Evolutionary conservation across 1,284 basidiomycete species (phyloP).

Genomic region (Naganishia sp.): DNA sequence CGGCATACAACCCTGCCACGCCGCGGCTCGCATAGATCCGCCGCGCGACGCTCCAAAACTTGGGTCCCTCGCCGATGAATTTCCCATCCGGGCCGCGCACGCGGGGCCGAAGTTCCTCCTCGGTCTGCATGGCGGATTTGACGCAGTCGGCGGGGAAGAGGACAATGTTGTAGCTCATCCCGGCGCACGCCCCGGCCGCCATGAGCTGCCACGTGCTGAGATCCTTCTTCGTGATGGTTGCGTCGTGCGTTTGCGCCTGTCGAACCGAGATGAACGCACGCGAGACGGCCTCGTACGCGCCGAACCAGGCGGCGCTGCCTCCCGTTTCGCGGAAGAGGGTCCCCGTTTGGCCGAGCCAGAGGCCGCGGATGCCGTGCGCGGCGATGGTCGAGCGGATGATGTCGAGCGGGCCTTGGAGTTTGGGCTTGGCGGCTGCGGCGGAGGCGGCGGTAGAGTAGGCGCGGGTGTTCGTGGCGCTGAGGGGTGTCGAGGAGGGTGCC

Average conservation of each 20-base stretch:
- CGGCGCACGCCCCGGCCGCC: conserved; percentile 79
- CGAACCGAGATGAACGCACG: conserved; percentile 60
- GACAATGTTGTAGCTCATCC: conserved; percentile 80
- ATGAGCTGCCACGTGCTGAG: conserved; percentile 79
- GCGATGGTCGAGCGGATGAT: conserved; percentile 68
- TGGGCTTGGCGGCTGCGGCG: conserved; percentile 38
- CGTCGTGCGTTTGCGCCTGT: conserved; percentile 42
- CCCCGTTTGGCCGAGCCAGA: conserved; percentile 86
- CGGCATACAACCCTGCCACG: conserved; percentile 83
- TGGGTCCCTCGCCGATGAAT: conserved; percentile 37
- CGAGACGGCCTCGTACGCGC: conserved; percentile 74
- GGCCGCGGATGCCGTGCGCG: conserved; percentile 68
- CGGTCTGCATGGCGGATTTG: conserved; percentile 94
- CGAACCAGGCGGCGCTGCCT: conserved; percentile 83
- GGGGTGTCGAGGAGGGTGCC: conserved; percentile 35
- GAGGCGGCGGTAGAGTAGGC: conserved; percentile 36
- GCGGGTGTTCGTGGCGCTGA: conserved; percentile 13
- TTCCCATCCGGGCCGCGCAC: conserved; percentile 30
- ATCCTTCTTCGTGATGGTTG: conserved; percentile 57
- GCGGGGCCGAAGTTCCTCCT: conserved; percentile 67
- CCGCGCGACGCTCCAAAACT: conserved; percentile 70
- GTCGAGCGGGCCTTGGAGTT: conserved; percentile 66
- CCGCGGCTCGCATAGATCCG: conserved; percentile 78
- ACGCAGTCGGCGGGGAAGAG: conserved; percentile 89
- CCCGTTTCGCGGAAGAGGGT: conserved; percentile 85